Evolutionary conservation across 2,329 filamentous ascomycete genomes (phyloP).

Genomic region (Fusarium sp.): DNA sequence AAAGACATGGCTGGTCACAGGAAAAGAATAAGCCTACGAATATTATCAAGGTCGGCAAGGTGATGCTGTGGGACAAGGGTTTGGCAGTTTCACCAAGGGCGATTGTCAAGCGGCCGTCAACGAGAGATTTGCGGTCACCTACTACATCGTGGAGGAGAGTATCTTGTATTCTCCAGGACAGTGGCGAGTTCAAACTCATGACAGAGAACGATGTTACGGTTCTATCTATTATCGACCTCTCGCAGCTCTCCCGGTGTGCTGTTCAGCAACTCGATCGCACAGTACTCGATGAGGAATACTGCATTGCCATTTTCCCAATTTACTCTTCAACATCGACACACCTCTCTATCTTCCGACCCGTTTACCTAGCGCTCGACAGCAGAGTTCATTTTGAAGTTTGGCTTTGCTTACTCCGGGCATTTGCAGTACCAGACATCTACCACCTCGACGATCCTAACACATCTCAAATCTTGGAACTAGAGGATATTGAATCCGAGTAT

Average conservation of each 20-base stretch:
- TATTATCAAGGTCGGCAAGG: slow-evolving; percentile 95
- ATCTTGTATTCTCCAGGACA: slow-evolving; percentile 93
- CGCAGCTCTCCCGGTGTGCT: slow-evolving; percentile 88
- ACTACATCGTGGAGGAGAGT: slow-evolving; percentile 84
- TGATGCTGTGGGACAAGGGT: slow-evolving; percentile 91
- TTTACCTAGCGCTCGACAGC: slow-evolving; percentile 89
- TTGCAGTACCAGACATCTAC: slow-evolving; percentile 92
- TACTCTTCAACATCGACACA: slow-evolving; percentile 82
- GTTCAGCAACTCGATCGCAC: slow-evolving; percentile 92
- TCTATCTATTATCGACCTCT: slow-evolving; percentile 86
- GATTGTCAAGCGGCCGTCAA: slow-evolving; percentile 69
- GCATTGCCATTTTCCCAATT: slow-evolving; percentile 94
- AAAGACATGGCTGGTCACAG: slow-evolving; percentile 55
- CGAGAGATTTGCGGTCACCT: slow-evolving; percentile 66
- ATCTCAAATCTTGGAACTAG: slow-evolving; percentile 59
- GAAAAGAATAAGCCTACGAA: slow-evolving; percentile 62
- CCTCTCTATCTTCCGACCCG: slow-evolving; percentile 83
- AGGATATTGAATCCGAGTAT: slow-evolving; percentile 56
- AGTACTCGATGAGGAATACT: slow-evolving; percentile 92
- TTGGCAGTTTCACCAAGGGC: slow-evolving; percentile 66
- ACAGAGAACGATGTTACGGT: slow-evolving; percentile 86
- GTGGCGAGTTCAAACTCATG: slow-evolving; percentile 92
- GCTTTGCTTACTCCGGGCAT: slow-evolving; percentile 92
- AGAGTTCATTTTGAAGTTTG: slow-evolving; percentile 96
- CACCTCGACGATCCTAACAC: slow-evolving; percentile 65